A percentile compares a stretch with the other conserved stretches of the same genome.
These are phyloP conservation scores for Priceomyces melissophilus DNA, from an alignment of 805 yeast species.

Conservation along the genomic window DNA sequence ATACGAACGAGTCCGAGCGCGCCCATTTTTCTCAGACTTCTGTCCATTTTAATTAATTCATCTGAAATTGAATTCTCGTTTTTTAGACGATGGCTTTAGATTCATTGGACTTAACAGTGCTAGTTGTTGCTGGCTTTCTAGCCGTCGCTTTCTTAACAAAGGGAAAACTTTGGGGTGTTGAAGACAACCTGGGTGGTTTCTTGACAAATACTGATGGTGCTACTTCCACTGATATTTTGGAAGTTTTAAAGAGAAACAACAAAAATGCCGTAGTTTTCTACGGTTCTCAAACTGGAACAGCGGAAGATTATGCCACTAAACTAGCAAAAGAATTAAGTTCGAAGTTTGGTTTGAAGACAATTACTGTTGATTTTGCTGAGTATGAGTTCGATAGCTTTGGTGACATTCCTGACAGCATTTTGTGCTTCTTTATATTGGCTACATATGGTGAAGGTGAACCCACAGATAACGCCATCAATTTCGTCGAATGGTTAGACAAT, in stretches of 20 bases:
- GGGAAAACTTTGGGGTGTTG: constrained; percentile 47
- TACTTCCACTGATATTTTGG: constrained; percentile 54
- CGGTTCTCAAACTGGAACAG: constrained; percentile 98
- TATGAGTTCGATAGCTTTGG: constrained; percentile 79
- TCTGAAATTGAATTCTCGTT: too few species aligned
- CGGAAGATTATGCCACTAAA: constrained; percentile 93
- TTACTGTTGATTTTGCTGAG: constrained; percentile 86
- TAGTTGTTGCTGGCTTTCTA: constrained; percentile 64
- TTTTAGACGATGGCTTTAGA: constrained; percentile 54
- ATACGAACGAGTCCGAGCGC: too few species aligned
- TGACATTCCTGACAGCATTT: constrained; percentile 57
- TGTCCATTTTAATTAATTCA: too few species aligned
- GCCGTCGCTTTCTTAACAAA: constrained; percentile 65
- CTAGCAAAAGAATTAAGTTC: constrained; percentile 85
- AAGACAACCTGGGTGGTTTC: constrained; percentile 25
- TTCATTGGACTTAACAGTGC: constrained; percentile 64
- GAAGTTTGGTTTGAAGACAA: constrained; percentile 73
- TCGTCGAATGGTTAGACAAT: constrained; percentile 63
- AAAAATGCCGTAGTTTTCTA: constrained; percentile 79
- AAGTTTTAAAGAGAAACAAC: constrained; percentile 53
- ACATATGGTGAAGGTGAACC: constrained; percentile 99
- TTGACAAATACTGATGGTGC: constrained; percentile 25
- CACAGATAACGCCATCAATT: constrained; percentile 87
- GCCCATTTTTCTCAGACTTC: too few species aligned
- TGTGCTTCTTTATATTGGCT: constrained; percentile 70